Base-by-base conservation (phyloP, 768 basidiomycete species). In the Trametes cingulata region DNA sequence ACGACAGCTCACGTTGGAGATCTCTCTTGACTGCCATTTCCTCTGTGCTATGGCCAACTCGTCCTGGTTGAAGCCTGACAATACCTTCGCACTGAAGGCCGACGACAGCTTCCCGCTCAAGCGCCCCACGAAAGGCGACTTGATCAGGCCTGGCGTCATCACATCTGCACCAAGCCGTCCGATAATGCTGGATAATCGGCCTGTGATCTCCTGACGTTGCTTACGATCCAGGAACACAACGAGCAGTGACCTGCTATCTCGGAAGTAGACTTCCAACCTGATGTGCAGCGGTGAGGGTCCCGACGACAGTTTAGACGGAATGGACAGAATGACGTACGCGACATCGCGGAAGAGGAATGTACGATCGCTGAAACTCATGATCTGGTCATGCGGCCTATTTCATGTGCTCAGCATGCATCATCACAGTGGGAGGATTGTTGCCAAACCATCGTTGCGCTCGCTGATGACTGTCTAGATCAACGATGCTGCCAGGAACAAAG, bases 331-430 rank as follows among this genome's bases (percentile, higher is more conserved):
- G 8, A 77, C 91, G 77, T 69, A 93, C 91, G 86, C 94, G 14
- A 96, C 92, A 68, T 96, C 93, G 22, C 93, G 85, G 74, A 98
- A 96, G 19, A 97, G 74, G 75, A 93, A 96, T 0, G 86, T 86
- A 56, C 91, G 86, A 72, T 91, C 87, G 56, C 91, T 88, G 68
- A 83, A 90, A 15, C 84, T 85, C 20, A 85, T 80, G 37, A 98
- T 80, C 69, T 95, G 90, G 15, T 84, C 82, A 65, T 92, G 91
- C 1, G 84, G 73, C 93, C 93, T 95, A 15, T 37, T 24, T n/a
- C 19, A 3, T 3, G 6, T 22, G 50, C 37, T 19, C 20, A n/a
- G 25, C 19, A 14, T 9, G 15, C 5, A 15, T 6, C 6, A 14
- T 13, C 27, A 35, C 5, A 15, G 1, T 40, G 41, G 40, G 40